phyloP scores from a whole-genome alignment of 805 yeast genomes.

The Starmerella floricola region DNA sequence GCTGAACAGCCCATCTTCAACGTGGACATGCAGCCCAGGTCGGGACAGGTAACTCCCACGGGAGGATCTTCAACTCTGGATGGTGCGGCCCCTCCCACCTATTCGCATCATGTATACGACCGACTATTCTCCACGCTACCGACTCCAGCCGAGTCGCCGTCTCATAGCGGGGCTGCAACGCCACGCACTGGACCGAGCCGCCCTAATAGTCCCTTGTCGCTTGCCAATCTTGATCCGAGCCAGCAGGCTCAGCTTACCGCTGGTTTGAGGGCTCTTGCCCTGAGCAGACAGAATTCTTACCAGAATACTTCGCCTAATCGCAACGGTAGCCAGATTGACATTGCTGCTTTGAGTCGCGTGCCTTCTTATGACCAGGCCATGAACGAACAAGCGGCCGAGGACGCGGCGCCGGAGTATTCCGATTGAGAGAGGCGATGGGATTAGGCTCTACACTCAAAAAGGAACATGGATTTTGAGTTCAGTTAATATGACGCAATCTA shows the following conservation, averaged over 20 bases:
- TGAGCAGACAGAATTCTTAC: conserved; percentile 23
- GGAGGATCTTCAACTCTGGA: conserved; percentile 12
- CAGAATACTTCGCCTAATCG: conserved; percentile 10
- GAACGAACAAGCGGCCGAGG: conserved; percentile 35
- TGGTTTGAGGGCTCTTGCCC: conserved; percentile 31
- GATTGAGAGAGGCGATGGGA: neutral
- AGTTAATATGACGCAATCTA: too few species aligned
- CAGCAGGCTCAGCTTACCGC: conserved; percentile 32
- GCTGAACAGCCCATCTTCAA: conserved; percentile 17
- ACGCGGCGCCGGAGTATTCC: conserved; percentile 61
- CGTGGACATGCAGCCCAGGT: conserved; percentile 10
- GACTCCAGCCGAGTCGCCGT: conserved; percentile 31
- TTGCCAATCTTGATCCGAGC: conserved; percentile 23
- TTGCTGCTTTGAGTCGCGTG: conserved; percentile 46
- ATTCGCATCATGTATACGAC: conserved; percentile 72
- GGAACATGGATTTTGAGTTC: neutral
- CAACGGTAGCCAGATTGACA: conserved; percentile 27
- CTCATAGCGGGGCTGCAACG: conserved; percentile 31
- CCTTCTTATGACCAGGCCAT: conserved; percentile 80
- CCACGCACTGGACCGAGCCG: conserved; percentile 10
- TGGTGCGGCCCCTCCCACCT: conserved; percentile 68
- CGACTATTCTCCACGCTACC: conserved; percentile 57
- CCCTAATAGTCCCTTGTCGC: conserved; percentile 3
- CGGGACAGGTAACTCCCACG: conserved; percentile 7
- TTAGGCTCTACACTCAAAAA: neutral